These are phyloP conservation scores for Fusarium sp. DNA, from an alignment of 2,329 filamentous ascomycete genomes.

Conservation along the genomic window DNA sequence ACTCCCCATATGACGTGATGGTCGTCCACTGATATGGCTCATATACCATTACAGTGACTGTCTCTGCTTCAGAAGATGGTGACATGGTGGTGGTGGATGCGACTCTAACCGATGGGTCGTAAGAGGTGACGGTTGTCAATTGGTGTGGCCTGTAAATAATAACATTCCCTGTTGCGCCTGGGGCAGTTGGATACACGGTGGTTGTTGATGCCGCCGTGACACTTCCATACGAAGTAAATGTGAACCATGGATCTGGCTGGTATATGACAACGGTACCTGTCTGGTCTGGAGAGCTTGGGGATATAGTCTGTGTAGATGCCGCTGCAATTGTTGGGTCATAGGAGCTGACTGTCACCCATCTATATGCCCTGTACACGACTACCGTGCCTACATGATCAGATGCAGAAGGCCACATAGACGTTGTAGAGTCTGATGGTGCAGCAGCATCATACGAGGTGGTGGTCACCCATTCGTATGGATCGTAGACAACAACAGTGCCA, in stretches of 20 bases:
- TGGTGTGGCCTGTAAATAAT: not conserved
- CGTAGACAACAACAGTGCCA: not conserved
- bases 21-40: not conserved
- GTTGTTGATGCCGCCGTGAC: not conserved
- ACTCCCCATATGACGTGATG: accelerated
- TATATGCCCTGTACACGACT: not conserved
- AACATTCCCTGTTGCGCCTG: not conserved
- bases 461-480: not conserved
- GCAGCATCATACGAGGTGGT: not conserved
- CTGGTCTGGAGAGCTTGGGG: not conserved
- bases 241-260: not conserved
- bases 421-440: not conserved
- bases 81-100: not conserved
- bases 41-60: not conserved
- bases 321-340: not conserved
- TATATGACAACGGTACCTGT: not conserved
- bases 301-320: not conserved
- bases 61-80: not conserved
- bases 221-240: not conserved
- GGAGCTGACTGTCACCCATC: not conserved
- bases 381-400: not conserved
- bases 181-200: not conserved
- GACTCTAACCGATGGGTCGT: not conserved
- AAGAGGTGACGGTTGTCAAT: not conserved
- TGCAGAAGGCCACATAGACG: not conserved